Evolutionary conservation across 495 filamentous ascomycete species (phyloP).

Genomic region (Hypoxylon fragiforme): DNA sequence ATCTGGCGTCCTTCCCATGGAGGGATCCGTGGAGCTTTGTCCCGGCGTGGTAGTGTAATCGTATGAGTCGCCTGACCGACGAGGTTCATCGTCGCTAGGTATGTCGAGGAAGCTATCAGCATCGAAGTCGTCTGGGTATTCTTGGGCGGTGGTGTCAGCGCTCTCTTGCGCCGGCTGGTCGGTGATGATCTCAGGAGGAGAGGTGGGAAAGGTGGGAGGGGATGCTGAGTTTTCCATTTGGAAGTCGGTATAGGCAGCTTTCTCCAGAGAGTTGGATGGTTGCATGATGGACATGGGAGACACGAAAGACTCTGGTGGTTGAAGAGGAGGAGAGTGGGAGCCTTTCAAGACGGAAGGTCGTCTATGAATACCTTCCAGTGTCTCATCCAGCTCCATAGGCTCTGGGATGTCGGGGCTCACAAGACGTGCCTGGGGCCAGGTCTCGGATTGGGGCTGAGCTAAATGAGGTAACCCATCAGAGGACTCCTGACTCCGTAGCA

Average conservation of each 20-base stretch:
- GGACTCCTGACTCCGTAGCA: conserved; percentile 29
- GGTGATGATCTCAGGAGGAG: conserved; percentile 31
- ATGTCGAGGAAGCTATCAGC: conserved; percentile 39
- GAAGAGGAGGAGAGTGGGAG: conserved; percentile 37
- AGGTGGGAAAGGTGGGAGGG: conserved; percentile 22
- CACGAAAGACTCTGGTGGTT: conserved; percentile 36
- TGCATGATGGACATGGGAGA: conserved; percentile 52
- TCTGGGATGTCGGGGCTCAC: conserved; percentile 41
- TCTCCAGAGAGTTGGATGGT: conserved; percentile 47
- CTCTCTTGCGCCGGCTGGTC: conserved; percentile 29
- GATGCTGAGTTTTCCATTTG: conserved; percentile 47
- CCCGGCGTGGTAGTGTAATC: conserved; percentile 48
- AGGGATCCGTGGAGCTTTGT: conserved; percentile 44
- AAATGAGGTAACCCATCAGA: conserved; percentile 37
- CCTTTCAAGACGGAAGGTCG: conserved; percentile 23
- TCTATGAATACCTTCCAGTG: conserved; percentile 20
- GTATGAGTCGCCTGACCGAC: conserved; percentile 36
- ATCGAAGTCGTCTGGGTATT: conserved; percentile 30
- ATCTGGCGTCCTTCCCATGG: conserved; percentile 47
- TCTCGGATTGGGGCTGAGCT: conserved; percentile 38
- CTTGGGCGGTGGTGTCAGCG: background rate
- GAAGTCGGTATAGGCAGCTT: conserved; percentile 45
- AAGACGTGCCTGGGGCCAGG: conserved; percentile 35
- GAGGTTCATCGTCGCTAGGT: conserved; percentile 36
- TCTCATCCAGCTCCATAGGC: conserved; percentile 35